A percentile compares a stretch with the other conserved stretches of the same genome.
These are phyloP conservation scores for Galerina marginata DNA, from an alignment of 768 basidiomycete species.

Conservation along the genomic window DNA sequence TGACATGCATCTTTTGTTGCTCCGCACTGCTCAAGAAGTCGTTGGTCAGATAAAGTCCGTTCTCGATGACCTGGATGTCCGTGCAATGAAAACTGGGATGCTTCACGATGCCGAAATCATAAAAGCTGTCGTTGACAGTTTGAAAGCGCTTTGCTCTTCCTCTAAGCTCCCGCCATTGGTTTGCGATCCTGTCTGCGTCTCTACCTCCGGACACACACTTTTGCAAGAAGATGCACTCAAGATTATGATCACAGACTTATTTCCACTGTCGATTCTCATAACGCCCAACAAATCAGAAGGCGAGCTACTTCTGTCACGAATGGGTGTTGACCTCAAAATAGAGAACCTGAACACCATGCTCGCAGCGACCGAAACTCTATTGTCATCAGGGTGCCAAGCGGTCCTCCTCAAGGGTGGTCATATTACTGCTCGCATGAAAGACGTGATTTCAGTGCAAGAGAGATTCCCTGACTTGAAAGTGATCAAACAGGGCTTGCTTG, in stretches of 20 bases:
- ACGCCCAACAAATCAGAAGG: slow-evolving; percentile 90
- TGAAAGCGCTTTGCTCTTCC: slow-evolving; percentile 46
- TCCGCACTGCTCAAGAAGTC: neutral
- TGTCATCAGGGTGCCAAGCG: slow-evolving; percentile 52
- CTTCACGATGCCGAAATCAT: slow-evolving; percentile 66
- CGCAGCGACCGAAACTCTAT: slow-evolving; percentile 53
- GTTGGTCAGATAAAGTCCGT: slow-evolving; percentile 67
- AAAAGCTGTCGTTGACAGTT: slow-evolving; percentile 52
- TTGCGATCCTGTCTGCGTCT: slow-evolving; percentile 91
- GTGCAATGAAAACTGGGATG: slow-evolving; percentile 92
- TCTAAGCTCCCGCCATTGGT: slow-evolving; percentile 58
- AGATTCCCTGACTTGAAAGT: slow-evolving; percentile 40
- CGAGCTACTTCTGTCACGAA: slow-evolving; percentile 61
- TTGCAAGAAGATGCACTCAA: slow-evolving; percentile 70
- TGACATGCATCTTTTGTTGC: neutral
- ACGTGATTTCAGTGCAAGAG: slow-evolving; percentile 42
- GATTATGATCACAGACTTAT: slow-evolving; percentile 61
- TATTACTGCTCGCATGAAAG: slow-evolving; percentile 47
- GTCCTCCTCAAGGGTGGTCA: slow-evolving; percentile 92
- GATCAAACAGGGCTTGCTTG: slow-evolving; percentile 49
- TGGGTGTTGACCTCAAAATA: slow-evolving; percentile 37
- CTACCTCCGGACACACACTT: slow-evolving; percentile 85
- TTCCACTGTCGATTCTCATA: slow-evolving; percentile 73
- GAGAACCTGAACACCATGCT: slow-evolving; percentile 64
- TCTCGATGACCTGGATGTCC: slow-evolving; percentile 70